Conservation (phyloP, 345 rosid species). For the Sisymbrium altissimum region DNA sequence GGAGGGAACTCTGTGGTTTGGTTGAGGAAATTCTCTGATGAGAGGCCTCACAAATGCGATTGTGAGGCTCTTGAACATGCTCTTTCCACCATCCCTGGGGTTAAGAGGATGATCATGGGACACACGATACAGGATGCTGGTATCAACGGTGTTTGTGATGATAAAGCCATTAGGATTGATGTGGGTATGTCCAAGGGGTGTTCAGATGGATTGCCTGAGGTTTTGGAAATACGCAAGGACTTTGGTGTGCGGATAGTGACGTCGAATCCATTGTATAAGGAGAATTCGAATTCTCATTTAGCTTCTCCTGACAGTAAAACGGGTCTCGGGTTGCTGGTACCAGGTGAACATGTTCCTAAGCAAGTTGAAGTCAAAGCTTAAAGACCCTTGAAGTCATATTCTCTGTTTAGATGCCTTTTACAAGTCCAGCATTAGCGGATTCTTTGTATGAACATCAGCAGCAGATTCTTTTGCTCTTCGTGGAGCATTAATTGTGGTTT, state of each 20-base stretch:
- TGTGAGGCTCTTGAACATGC: conserved; percentile 75
- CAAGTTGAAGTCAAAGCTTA: conserved; percentile 57
- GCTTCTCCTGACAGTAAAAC: conserved; percentile 34
- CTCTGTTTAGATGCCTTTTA: conserved; percentile 8
- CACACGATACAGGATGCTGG: conserved; percentile 81
- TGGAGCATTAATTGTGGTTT: background rate
- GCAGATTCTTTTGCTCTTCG: conserved; percentile 6
- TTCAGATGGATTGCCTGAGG: conserved; percentile 71
- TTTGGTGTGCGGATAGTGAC: conserved; percentile 55
- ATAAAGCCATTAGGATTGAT: conserved; percentile 79
- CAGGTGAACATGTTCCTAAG: conserved; percentile 35
- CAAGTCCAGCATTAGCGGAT: conserved; percentile 3
- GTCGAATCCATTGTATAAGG: conserved; percentile 49
- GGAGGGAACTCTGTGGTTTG: conserved; percentile 73
- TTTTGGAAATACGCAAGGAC: conserved; percentile 63
- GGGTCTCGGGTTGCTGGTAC: conserved; percentile 48
- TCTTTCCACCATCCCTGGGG: conserved; percentile 83
- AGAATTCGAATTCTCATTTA: conserved; percentile 31
- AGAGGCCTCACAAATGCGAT: conserved; percentile 55
- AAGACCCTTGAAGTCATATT: background rate
- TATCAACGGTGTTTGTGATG: conserved; percentile 59
- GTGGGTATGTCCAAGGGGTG: conserved; percentile 93
- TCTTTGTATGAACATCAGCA: too few relatives aligned
- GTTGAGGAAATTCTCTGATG: conserved; percentile 78
- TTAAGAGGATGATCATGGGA: conserved; percentile 91